phyloP scores from a whole-genome alignment of 1,284 basidiomycete species.

The Vanrija pseudolonga region DNA sequence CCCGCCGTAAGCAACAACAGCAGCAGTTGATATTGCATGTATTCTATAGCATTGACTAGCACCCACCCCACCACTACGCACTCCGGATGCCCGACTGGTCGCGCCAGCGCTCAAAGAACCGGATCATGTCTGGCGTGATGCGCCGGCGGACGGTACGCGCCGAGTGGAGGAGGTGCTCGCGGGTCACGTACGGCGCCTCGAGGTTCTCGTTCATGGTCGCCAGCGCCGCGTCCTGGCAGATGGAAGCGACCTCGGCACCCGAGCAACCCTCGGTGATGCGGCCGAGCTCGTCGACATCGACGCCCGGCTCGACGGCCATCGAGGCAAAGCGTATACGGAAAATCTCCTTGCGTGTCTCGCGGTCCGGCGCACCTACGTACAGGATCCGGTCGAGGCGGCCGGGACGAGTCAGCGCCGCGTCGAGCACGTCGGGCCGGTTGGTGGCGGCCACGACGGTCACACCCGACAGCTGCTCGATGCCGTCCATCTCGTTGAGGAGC shows the following conservation, averaged over 20 bases:
- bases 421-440: slow-evolving; percentile 89
- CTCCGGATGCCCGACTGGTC: slow-evolving; percentile 49
- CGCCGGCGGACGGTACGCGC: slow-evolving; percentile 70
- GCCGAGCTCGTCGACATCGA: slow-evolving; percentile 71
- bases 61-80: slow-evolving; percentile 18
- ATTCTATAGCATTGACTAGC: slow-evolving; percentile 9
- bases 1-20: neutral
- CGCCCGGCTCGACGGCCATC: slow-evolving; percentile 73
- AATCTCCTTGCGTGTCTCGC: slow-evolving; percentile 74
- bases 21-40: slow-evolving; percentile 7
- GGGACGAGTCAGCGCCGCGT: slow-evolving; percentile 89
- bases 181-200: slow-evolving; percentile 67
- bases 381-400: slow-evolving; percentile 92
- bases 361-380: slow-evolving; percentile 89
- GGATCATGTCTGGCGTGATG: slow-evolving; percentile 78
- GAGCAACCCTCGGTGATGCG: slow-evolving; percentile 87
- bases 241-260: slow-evolving; percentile 85
- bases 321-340: slow-evolving; percentile 67
- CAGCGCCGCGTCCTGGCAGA: slow-evolving; percentile 96
- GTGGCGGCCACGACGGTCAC: slow-evolving; percentile 96
- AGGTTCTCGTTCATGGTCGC: slow-evolving; percentile 84
- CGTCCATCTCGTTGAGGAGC: slow-evolving; percentile 97
- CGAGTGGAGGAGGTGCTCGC: slow-evolving; percentile 69
- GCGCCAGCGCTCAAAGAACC: slow-evolving; percentile 63
- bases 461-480: slow-evolving; percentile 85